phyloP scores from a whole-genome alignment of 2,329 filamentous ascomycete species.

The Talaromyces islandicus region DNA sequence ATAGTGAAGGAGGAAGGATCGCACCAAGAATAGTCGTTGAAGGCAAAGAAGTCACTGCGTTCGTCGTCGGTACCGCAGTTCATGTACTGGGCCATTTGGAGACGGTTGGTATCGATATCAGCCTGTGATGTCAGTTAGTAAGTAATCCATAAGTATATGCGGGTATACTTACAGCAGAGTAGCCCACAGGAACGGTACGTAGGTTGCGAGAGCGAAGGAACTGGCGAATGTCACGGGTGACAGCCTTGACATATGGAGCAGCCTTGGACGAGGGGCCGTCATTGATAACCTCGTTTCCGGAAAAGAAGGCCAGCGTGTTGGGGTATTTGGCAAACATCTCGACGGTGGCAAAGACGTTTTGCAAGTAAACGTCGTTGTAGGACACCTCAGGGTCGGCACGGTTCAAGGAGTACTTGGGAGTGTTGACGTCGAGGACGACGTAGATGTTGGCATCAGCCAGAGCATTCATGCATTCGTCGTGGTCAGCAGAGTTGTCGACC shows the following conservation, averaged over 20 bases:
- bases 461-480: slow-evolving; percentile 78
- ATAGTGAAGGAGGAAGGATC: slow-evolving; percentile 69
- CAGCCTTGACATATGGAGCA: slow-evolving; percentile 71
- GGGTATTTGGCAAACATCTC: slow-evolving; percentile 75
- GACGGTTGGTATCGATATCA: slow-evolving; percentile 77
- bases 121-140: slow-evolving; percentile 39
- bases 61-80: slow-evolving; percentile 83
- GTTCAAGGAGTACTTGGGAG: slow-evolving; percentile 82
- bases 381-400: slow-evolving; percentile 64
- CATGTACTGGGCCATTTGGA: slow-evolving; percentile 84
- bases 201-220: slow-evolving; percentile 60
- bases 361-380: slow-evolving; percentile 83
- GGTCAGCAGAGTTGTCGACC: slow-evolving; percentile 75
- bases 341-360: slow-evolving; percentile 80
- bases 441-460: slow-evolving; percentile 84
- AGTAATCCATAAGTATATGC: not conserved
- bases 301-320: slow-evolving; percentile 85
- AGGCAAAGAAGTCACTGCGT: slow-evolving; percentile 80
- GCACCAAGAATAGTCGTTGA: slow-evolving; percentile 78
- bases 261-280: slow-evolving; percentile 58
- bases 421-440: slow-evolving; percentile 87
- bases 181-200: slow-evolving; percentile 66
- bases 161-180: slow-evolving; percentile 45
- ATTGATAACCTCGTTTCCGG: slow-evolving; percentile 76
- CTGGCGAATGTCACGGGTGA: slow-evolving; percentile 69